Evolutionary conservation across 164 flowering plant genomes (phyloP).

Genomic region (Macadamia integrifolia): DNA sequence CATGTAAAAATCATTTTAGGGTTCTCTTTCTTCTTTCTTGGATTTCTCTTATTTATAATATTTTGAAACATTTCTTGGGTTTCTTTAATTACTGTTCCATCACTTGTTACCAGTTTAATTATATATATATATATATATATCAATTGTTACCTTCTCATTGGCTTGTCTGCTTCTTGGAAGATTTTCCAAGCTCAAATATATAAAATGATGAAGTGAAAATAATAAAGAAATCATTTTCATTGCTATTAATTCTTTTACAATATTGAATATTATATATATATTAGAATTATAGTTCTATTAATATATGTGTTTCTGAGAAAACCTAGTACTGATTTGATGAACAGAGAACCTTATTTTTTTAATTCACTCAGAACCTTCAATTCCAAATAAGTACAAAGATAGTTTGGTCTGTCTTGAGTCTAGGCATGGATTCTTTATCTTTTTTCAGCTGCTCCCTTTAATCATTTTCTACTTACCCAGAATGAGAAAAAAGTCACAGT

Average conservation of each 20-base stretch:
- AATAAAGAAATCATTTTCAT: not conserved
- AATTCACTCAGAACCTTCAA: too few species aligned
- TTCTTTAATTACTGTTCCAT: not conserved
- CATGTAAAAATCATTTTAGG: constrained; percentile 3
- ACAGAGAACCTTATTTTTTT: constrained; percentile 4
- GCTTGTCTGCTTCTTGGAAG: not conserved
- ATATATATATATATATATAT: not conserved
- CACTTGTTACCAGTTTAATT: constrained; percentile 1
- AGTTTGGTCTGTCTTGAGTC: too few species aligned
- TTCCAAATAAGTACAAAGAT: too few species aligned
- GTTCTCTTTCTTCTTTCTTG: not conserved
- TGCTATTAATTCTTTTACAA: not conserved
- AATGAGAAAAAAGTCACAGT: not conserved
- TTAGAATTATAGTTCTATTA: too few species aligned
- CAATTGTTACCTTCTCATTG: too few species aligned
- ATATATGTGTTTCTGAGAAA: not conserved
- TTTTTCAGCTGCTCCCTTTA: not conserved
- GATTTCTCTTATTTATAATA: constrained; percentile 2
- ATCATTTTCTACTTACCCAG: not conserved
- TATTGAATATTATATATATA: too few species aligned
- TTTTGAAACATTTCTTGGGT: not conserved
- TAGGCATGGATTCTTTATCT: too few species aligned
- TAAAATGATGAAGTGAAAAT: not conserved
- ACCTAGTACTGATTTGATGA: constrained; percentile 8
- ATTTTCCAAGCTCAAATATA: not conserved